Percentiles rank a stretch among this genome's conserved stretches.
Conservation (phyloP, 2,329 filamentous ascomycete species). For the Alternaria ventricosa region DNA sequence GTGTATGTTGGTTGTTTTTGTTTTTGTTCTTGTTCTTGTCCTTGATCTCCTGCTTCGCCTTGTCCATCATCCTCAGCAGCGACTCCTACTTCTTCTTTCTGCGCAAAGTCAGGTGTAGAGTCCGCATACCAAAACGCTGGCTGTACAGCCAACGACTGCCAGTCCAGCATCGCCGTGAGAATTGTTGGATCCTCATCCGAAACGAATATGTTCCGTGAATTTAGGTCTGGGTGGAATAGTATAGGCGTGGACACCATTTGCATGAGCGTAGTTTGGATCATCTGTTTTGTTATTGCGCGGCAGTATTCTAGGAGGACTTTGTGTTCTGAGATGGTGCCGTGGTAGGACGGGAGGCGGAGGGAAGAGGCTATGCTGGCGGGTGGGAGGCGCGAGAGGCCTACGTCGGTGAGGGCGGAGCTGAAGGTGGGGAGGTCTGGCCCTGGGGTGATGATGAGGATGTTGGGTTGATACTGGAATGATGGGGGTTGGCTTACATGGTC, state of each 20-base stretch:
- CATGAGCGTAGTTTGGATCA: slow-evolving; percentile 37
- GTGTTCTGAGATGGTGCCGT: slow-evolving; percentile 47
- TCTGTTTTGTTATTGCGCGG: slow-evolving; percentile 37
- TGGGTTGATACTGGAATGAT: too few relatives aligned
- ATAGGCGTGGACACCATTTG: slow-evolving; percentile 36
- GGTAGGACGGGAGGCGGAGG: slow-evolving; percentile 37
- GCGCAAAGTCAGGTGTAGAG: slow-evolving; percentile 51
- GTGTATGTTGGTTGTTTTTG: too few relatives aligned
- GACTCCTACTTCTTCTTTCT: background rate
- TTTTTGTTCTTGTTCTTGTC: too few relatives aligned
- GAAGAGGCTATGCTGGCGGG: slow-evolving; percentile 12
- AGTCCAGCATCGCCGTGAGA: slow-evolving; percentile 52
- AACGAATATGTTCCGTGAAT: slow-evolving; percentile 54
- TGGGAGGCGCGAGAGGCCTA: slow-evolving; percentile 47
- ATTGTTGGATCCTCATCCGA: slow-evolving; percentile 47
- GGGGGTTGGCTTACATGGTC: slow-evolving; percentile 46
- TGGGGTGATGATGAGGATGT: slow-evolving; percentile 15
- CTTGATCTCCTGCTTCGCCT: too few relatives aligned
- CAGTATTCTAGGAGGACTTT: slow-evolving; percentile 38
- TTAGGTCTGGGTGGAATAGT: slow-evolving; percentile 51
- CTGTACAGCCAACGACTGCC: slow-evolving; percentile 51
- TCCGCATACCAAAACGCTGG: slow-evolving; percentile 51
- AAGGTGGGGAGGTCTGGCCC: slow-evolving; percentile 46
- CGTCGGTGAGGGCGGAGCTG: slow-evolving; percentile 49
- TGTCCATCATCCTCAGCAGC: too few relatives aligned